phyloP scores from a whole-genome alignment of 768 basidiomycete genomes.

The Psilocybe cyanescens region DNA sequence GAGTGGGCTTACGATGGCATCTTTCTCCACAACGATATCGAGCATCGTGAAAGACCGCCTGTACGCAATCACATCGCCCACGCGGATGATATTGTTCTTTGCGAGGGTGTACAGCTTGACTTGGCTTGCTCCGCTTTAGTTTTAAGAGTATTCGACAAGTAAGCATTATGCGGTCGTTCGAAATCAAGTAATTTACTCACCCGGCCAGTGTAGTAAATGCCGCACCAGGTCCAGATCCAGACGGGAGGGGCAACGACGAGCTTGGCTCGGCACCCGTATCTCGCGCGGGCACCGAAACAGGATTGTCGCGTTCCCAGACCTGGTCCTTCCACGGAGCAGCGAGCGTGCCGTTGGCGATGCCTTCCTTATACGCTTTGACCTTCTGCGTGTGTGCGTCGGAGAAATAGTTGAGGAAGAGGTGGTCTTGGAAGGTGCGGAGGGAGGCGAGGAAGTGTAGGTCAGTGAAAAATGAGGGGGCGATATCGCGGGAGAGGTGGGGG shows the following conservation, averaged over 20 bases:
- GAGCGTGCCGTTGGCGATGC: constrained; percentile 46
- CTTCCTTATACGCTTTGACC: constrained; percentile 45
- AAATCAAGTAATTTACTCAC: constrained; percentile 23
- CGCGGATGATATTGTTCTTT: constrained; percentile 45
- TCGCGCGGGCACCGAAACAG: neutral
- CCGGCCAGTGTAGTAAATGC: constrained; percentile 29
- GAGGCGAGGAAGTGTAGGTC: constrained; percentile 59
- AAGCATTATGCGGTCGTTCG: neutral
- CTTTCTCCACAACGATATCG: constrained; percentile 53
- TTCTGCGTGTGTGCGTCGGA: constrained; percentile 44
- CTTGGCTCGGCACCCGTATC: constrained; percentile 12
- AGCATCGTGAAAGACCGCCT: constrained; percentile 47
- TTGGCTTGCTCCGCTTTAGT: constrained; percentile 39
- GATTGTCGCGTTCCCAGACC: constrained; percentile 54
- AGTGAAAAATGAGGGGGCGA: constrained; percentile 48
- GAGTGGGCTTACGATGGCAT: constrained; percentile 45
- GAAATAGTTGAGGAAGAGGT: constrained; percentile 56
- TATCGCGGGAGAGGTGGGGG: constrained; percentile 4
- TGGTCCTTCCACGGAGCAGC: constrained; percentile 70
- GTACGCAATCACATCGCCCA: constrained; percentile 60
- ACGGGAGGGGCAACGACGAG: constrained; percentile 16
- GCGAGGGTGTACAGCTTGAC: constrained; percentile 49
- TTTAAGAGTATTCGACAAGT: neutral
- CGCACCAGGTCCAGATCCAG: neutral
- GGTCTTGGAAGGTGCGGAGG: constrained; percentile 62